Base-by-base conservation (phyloP, 179 eudicot genomes). In the Spinacia oleracea region DNA sequence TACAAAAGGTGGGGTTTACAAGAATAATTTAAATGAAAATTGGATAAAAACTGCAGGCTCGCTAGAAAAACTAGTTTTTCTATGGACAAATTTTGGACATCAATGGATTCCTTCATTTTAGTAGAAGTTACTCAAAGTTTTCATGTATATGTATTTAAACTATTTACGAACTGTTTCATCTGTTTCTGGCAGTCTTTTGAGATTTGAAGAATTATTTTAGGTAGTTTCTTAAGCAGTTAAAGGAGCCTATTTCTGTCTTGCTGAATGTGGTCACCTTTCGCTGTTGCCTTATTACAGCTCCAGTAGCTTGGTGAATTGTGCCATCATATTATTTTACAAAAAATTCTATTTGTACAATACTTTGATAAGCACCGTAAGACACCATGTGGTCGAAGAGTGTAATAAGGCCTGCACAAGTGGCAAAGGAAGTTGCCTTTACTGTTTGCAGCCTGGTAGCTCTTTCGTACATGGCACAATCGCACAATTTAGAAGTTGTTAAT, bases 361-460 rank as follows among this genome's bases (percentile, higher is more conserved):
- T 45, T 45, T 15, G 15, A 38, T 27, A 46, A 70, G 50, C 6
- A 4, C 32, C 34, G 25, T 42, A 46, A 27, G 59, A 48, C 40
- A 48, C 42, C 2, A 29, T 10, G 48, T 23, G n/a, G 1, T 23
- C 6, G 20, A 14, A 71, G 42, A 16, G 1, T 48, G n/a, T 71
- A 69, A 5, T 69, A n/a, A 71, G 40, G 40, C 25, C 59, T 71
- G 59, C 15, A 46, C 60, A 14, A 12, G 74, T 71, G 74, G 15
- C n/a, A 29, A 46, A 16, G 10, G 40, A 14, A 29, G 29, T 40
- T 70, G 58, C 35, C 10, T 48, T 70, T 23, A n/a, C 50, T 40
- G 34, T 65, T 65, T 65, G 70, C 43, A 65, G 23, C 42, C 21
- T 65, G 56, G 38, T 48, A 16, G 23, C 10, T 27, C 21, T 48